phyloP scores from a whole-genome alignment of 2,329 filamentous ascomycete species.

The Didymella lethalis region DNA sequence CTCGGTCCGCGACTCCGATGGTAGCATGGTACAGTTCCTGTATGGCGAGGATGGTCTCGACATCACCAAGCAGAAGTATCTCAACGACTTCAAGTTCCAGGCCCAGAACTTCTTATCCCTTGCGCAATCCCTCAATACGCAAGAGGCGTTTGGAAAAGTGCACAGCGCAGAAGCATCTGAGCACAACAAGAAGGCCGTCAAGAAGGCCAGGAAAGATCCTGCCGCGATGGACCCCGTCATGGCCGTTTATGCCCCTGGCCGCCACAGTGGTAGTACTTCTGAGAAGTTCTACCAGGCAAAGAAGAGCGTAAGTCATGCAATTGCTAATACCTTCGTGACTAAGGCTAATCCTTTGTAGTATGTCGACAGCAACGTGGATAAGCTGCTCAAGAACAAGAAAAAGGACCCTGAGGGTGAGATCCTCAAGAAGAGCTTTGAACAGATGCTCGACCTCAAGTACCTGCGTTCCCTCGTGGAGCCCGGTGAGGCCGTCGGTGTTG shows the following conservation, averaged over 20 bases:
- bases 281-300: constrained; percentile 81
- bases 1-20: constrained; percentile 92
- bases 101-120: constrained; percentile 85
- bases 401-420: constrained; percentile 59
- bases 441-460: constrained; percentile 90
- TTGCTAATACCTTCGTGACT: background rate
- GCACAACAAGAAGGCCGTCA: constrained; percentile 73
- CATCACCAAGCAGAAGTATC: constrained; percentile 90
- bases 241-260: constrained; percentile 75
- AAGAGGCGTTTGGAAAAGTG: constrained; percentile 60
- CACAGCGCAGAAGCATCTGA: constrained; percentile 72
- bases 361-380: constrained; percentile 75
- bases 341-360: constrained; percentile 62
- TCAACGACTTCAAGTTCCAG: constrained; percentile 89
- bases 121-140: constrained; percentile 76
- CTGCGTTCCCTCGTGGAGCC: constrained; percentile 90
- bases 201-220: constrained; percentile 76
- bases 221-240: constrained; percentile 78
- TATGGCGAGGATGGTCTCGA: constrained; percentile 97
- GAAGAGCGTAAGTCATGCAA: constrained; percentile 60
- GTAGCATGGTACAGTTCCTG: constrained; percentile 90
- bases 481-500: constrained; percentile 94
- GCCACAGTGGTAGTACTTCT: constrained; percentile 84
- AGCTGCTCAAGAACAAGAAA: constrained; percentile 68
- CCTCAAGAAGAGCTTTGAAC: constrained; percentile 74